Evolutionary conservation across 495 filamentous ascomycete genomes (phyloP).

Genomic region (Lineolata rhizophorae): DNA sequence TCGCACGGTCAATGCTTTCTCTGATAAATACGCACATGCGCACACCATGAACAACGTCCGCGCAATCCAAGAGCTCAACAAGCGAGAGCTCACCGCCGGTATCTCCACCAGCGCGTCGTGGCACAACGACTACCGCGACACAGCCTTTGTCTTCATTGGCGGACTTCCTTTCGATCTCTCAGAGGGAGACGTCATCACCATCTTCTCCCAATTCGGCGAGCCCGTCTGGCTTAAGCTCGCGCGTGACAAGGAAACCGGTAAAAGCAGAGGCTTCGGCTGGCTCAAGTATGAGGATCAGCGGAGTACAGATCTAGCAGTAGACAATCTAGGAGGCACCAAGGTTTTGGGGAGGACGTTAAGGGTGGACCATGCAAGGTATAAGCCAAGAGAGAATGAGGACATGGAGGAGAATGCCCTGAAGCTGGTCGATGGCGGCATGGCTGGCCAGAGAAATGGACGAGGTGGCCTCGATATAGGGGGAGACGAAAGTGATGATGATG

Average conservation of each 20-base stretch:
- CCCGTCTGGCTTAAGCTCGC: conserved; percentile 75
- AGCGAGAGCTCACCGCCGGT: conserved; percentile 77
- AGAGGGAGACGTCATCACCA: conserved; percentile 87
- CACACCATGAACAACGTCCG: conserved; percentile 97
- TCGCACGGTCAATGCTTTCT: too few species aligned
- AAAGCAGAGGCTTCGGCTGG: conserved; percentile 81
- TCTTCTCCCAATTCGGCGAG: conserved; percentile 95
- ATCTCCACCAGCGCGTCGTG: conserved; percentile 73
- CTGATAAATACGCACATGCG: too few species aligned
- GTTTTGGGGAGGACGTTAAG: conserved; percentile 62
- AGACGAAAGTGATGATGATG: too few species aligned
- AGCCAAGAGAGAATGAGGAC: conserved; percentile 69
- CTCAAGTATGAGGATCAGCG: conserved; percentile 98
- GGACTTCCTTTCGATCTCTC: conserved; percentile 84
- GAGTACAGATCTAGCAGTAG: conserved; percentile 83
- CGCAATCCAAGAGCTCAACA: conserved; percentile 79
- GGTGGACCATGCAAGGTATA: conserved; percentile 86
- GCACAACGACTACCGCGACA: conserved; percentile 95
- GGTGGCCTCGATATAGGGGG: too few species aligned
- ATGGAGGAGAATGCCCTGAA: conserved; percentile 34
- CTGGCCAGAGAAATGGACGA: too few species aligned
- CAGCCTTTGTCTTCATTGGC: conserved; percentile 89
- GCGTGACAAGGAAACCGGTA: conserved; percentile 89
- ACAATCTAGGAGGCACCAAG: conserved; percentile 74
- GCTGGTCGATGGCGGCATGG: too few species aligned